phyloP scores from a whole-genome alignment of 2,329 filamentous ascomycete species.

The Septoria linicola region DNA sequence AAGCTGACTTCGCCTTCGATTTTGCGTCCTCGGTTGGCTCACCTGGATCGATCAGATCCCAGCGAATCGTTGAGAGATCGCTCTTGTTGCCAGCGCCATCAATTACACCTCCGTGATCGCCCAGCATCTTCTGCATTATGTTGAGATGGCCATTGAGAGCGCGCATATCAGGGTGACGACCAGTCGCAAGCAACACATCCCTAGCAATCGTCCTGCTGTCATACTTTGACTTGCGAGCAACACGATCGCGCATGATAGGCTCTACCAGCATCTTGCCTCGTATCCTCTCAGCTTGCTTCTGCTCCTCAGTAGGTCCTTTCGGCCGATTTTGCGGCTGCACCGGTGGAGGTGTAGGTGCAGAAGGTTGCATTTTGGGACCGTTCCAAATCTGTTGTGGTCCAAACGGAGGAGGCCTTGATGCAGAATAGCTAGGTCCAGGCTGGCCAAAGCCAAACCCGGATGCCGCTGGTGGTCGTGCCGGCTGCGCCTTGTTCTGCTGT shows the following conservation, averaged over 20 bases:
- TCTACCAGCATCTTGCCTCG: slow-evolving; percentile 43
- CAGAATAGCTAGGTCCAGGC: too few relatives aligned
- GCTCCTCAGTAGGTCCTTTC: slow-evolving; percentile 32
- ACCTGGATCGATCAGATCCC: slow-evolving; percentile 62
- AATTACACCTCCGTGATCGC: slow-evolving; percentile 40
- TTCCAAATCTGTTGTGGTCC: slow-evolving; percentile 10
- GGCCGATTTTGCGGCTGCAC: slow-evolving; percentile 19
- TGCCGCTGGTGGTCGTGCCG: background rate
- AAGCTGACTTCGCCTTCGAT: slow-evolving; percentile 18
- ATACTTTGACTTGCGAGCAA: slow-evolving; percentile 54
- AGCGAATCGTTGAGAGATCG: slow-evolving; percentile 59
- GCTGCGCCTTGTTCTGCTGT: slow-evolving; percentile 12
- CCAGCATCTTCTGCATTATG: slow-evolving; percentile 42
- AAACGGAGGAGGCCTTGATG: too few relatives aligned
- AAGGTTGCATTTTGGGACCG: slow-evolving; percentile 7
- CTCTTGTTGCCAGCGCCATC: slow-evolving; percentile 35
- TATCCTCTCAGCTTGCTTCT: slow-evolving; percentile 32
- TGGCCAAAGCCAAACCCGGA: background rate
- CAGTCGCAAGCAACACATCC: slow-evolving; percentile 62
- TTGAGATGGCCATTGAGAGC: slow-evolving; percentile 60
- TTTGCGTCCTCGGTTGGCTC: slow-evolving; percentile 39
- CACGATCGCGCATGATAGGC: slow-evolving; percentile 48
- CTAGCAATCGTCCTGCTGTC: slow-evolving; percentile 62
- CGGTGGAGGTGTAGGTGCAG: slow-evolving; percentile 9
- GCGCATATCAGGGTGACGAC: slow-evolving; percentile 60